Conservation (phyloP, 1,139 yeast species). For the Magnusiomyces suaveolens region DNA sequence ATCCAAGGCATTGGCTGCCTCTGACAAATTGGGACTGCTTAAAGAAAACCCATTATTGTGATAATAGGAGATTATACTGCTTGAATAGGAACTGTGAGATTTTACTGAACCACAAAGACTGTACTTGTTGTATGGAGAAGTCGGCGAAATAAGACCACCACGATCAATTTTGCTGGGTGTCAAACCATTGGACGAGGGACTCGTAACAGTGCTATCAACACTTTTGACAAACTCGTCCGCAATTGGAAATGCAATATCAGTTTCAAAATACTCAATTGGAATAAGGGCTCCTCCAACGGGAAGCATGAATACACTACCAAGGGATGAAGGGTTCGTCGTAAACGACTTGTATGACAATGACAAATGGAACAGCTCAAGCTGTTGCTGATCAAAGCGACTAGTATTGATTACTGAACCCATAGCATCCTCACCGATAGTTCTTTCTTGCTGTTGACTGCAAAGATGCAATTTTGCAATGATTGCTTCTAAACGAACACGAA, state of each 20-base stretch:
- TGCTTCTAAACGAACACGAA: constrained; percentile 6
- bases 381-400: not conserved
- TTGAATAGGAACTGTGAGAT: not conserved
- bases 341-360: not conserved
- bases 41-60: not conserved
- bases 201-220: no score
- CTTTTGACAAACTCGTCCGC: not conserved
- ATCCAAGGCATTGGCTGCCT: not conserved
- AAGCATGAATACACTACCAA: not conserved
- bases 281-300: constrained; percentile 10
- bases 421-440: no score
- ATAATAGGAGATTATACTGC: not conserved
- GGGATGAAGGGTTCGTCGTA: not conserved
- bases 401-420: no score
- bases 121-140: no score
- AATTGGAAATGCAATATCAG: not conserved
- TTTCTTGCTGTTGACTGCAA: not conserved
- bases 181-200: no score
- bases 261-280: constrained; percentile 3
- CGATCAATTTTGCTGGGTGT: no score
- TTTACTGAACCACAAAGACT: not conserved
- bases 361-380: not conserved
- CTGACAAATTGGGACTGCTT: not conserved
- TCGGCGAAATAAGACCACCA: no score
- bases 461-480: not conserved